Conservation (phyloP, 305 asterid species). For the Coffea humblotiana region DNA sequence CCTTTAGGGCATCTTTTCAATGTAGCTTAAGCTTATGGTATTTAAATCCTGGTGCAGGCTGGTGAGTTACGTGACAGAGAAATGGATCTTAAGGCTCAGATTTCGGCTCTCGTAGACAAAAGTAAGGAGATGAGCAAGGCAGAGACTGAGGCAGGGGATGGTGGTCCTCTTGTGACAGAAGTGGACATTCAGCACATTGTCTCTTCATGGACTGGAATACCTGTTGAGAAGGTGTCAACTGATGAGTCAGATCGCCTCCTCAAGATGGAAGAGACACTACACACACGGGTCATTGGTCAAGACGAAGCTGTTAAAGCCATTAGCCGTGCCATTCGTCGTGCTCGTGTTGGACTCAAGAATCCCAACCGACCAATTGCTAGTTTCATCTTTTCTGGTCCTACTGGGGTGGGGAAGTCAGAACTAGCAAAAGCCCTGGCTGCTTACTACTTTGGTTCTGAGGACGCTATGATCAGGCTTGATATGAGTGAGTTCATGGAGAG, state of each 20-base stretch:
- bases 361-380: slow-evolving; percentile 97
- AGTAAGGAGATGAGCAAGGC: slow-evolving; percentile 97
- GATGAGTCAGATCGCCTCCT: slow-evolving; percentile 95
- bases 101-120: slow-evolving; percentile 73
- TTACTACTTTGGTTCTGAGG: slow-evolving; percentile 96
- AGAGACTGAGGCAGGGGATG: slow-evolving; percentile 83
- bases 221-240: slow-evolving; percentile 86
- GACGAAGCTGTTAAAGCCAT: slow-evolving; percentile 96
- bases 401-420: slow-evolving; percentile 98
- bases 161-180: slow-evolving; percentile 84
- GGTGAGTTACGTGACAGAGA: slow-evolving; percentile 93
- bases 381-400: slow-evolving; percentile 96
- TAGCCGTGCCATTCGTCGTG: slow-evolving; percentile 95
- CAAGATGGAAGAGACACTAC: slow-evolving; percentile 97
- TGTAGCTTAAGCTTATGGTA: slow-evolving; percentile 4
- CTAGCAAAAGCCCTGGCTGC: slow-evolving; percentile 90
- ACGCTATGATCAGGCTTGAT: slow-evolving; percentile 96
- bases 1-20: background rate
- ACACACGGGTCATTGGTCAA: slow-evolving; percentile 79
- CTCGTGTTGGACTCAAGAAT: slow-evolving; percentile 96
- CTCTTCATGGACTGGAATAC: slow-evolving; percentile 97
- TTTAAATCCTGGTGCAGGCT: slow-evolving; percentile 51
- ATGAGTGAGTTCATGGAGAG: slow-evolving; percentile 99
- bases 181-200: slow-evolving; percentile 94
- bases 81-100: slow-evolving; percentile 94